Evolutionary conservation across 371 early-diverging fungal genomes (phyloP), one percentile per base, ranked within the genome.

Genomic region (Mortierella sp.): DNA sequence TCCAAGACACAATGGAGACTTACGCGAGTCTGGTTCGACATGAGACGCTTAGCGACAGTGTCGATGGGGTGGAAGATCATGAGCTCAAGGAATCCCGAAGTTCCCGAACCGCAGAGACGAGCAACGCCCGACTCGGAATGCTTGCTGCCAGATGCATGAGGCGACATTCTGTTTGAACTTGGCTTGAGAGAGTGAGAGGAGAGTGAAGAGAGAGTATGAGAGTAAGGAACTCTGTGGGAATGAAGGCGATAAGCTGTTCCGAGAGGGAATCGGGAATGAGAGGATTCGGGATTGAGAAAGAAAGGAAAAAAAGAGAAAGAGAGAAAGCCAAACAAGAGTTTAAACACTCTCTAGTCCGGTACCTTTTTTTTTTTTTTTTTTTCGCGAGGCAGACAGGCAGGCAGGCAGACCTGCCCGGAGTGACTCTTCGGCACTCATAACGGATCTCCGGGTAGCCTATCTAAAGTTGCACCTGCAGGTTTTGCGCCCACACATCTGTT

Each of bases 11-110:
- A 25, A 57, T 29, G 16, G n/a, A 28, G 25, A 70, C 80, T 60
- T 85, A 94, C 95, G 83, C 91, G 90, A 66, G 84, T 84, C 69
- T 94, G 92, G 87, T 94, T 95, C 85, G 91, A 95, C 99, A 98
- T 98, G 75, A 98, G 91, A 63, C 99, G 92, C 89, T 98, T 98
- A 64, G 99, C 97, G 25, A 98, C 93, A 1, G 99, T 98, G 86
- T 98, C 99, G 55, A 98, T 95, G 52, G 99, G 99, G 84, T 98
- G 99, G 92, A 98, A 98, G 62, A 93, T 89, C 66, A 97, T 84
- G 55, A 98, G 88, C 86, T 98, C 99, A 43, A 96, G 88, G 71
- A 97, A 89, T 61, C 98, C 98, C 47, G 97, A 93, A 66, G 96
- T 89, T 52, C 91, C 99, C 53, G 96, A 92, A 48, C 99, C 99